Evolutionary conservation across 352 stramenopile genomes (phyloP).

Genomic region (Pythium dissotocum): DNA sequence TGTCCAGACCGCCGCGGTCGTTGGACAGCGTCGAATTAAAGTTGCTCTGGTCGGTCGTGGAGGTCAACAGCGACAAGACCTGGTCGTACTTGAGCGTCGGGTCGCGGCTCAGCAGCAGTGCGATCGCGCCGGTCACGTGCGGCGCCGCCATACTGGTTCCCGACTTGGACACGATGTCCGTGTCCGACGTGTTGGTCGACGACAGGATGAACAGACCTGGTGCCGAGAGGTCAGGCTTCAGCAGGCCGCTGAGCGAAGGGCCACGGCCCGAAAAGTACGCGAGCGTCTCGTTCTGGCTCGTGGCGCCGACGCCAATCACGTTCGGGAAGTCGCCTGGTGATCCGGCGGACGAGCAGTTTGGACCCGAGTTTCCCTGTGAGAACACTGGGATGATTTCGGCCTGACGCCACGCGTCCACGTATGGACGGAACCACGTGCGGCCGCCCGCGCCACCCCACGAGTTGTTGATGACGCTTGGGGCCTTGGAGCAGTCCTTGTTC

Average conservation of each 20-base stretch:
- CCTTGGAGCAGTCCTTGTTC: conserved; percentile 6
- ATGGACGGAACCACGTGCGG: not conserved
- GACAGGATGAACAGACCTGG: conserved; percentile 27
- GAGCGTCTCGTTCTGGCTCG: conserved; percentile 17
- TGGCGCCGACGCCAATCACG: conserved; percentile 36
- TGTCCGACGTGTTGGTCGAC: conserved; percentile 17
- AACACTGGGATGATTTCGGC: conserved; percentile 1
- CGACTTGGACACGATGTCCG: conserved; percentile 13
- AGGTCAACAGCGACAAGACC: conserved; percentile 10
- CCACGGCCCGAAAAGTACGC: conserved; percentile 31
- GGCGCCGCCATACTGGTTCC: conserved; percentile 34
- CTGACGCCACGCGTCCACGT: conserved; percentile 1
- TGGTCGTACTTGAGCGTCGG: conserved; percentile 28
- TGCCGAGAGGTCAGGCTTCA: conserved; percentile 33
- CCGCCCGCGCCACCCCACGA: not conserved
- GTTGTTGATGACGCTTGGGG: not conserved
- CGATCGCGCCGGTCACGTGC: conserved; percentile 32
- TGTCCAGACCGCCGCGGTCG: not conserved
- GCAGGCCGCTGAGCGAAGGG: conserved; percentile 9
- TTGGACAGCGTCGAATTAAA: conserved; percentile 1
- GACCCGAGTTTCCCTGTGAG: conserved; percentile 1
- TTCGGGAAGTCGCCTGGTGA: conserved; percentile 30
- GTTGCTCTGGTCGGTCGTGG: conserved; percentile 12
- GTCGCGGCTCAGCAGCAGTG: conserved; percentile 23
- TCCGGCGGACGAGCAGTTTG: not conserved